Conservation (phyloP, 1,284 basidiomycete species). For the Cryptococcus sp. region DNA sequence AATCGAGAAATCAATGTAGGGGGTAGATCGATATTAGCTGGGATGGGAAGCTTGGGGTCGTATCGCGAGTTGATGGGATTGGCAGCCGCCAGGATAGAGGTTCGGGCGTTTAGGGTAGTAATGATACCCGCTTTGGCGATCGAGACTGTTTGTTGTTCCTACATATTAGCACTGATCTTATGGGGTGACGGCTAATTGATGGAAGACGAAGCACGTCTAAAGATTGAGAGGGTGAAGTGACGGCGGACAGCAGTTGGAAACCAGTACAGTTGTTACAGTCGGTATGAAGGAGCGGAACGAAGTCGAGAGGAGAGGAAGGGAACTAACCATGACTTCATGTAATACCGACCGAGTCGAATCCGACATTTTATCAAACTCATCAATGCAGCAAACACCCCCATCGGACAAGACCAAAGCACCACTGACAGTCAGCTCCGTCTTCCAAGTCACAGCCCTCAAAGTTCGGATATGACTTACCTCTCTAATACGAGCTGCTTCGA, state of each 20-base stretch:
- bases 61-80: constrained; percentile 97
- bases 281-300: too few relatives aligned
- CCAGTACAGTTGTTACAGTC: too few relatives aligned
- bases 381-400: constrained; percentile 97
- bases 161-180: constrained; percentile 1
- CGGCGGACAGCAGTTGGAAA: too few relatives aligned
- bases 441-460: neutral
- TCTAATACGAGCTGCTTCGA: constrained; percentile 96
- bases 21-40: constrained; percentile 81
- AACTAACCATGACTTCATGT: constrained; percentile 94
- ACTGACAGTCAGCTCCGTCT: constrained; percentile 49
- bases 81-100: constrained; percentile 93
- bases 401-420: constrained; percentile 95
- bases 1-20: constrained; percentile 97
- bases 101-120: constrained; percentile 94
- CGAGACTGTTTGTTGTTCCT: constrained; percentile 99
- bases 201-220: too few relatives aligned
- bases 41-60: constrained; percentile 81
- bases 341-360: constrained; percentile 93
- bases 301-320: neutral
- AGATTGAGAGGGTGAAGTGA: too few relatives aligned
- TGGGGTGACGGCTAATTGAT: too few relatives aligned
- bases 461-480: constrained; percentile 55
- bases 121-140: constrained; percentile 99
- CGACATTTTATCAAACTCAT: constrained; percentile 99